Evolutionary conservation across 306 rosid genomes (phyloP), one percentile per base, ranked within the genome.

Genomic region (Medicago ruthenica): DNA sequence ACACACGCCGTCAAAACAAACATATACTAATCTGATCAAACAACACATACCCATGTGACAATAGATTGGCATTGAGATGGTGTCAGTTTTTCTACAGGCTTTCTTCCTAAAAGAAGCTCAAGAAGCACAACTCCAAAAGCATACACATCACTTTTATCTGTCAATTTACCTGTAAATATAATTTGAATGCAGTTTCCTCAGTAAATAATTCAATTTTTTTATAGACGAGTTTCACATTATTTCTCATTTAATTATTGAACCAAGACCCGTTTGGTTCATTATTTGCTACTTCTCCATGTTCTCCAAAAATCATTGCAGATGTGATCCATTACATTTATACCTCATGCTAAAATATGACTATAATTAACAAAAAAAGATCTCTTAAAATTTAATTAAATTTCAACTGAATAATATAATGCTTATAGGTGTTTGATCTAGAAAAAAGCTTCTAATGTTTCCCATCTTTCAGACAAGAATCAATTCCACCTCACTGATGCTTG

Each of bases 91-190:
- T 96, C 98, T 57, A 96, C 98, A 8, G 98, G 94, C 85, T 90
- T 96, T 80, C 86, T 91, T 72, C 98, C 98, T 40, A 92, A 74
- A 13, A 96, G 89, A 82, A 96, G 97, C 89, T 96, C 98, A 73
- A 96, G 77, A 80, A 96, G 99, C 81, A 96, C 98, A 9, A 96
- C 88, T 36, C 99, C 99, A 65, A 90, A 96, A 12, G 94, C 98
- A 81, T 92, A 96, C 0, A 96, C 99, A 77, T 96, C 99, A 74
- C 99, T 92, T 85, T 96, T 96, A 84, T 96, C 98, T 5, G 99
- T 89, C 87, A 96, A 87, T 78, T 96, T 96, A 66, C 99, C 99
- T 92, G 87, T 40, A 59, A 79, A 81, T 55, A 36, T 50, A 21
- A 59, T 31, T 12, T 6, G 5, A 42, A 17, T 36, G 7, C 34